phyloP scores from a whole-genome alignment of 2,329 filamentous ascomycete genomes.

The Cladophialophora exuberans region DNA sequence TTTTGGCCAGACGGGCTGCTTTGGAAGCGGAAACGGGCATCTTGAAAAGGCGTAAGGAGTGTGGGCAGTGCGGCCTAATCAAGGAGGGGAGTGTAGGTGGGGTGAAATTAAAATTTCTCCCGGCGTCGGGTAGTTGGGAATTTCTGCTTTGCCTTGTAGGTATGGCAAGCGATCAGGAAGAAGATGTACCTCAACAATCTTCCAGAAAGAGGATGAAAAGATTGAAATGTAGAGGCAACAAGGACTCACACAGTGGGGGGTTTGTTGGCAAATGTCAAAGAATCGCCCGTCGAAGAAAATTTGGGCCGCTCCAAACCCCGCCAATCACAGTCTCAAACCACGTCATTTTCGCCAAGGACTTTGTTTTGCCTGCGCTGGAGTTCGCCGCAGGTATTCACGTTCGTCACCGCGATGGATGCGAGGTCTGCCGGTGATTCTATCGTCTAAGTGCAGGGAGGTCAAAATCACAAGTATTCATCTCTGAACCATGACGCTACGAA shows the following conservation, averaged over 20 bases:
- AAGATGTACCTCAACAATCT: not conserved
- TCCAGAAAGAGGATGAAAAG: not conserved
- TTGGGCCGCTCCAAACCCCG: conserved; percentile 6
- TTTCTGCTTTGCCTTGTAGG: not conserved
- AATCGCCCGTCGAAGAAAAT: not conserved
- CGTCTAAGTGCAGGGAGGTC: too few species aligned
- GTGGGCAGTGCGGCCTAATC: not conserved
- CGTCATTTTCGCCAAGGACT: conserved; percentile 2
- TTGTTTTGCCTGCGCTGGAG: not conserved
- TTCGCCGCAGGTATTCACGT: not conserved
- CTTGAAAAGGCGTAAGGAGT: conserved; percentile 30
- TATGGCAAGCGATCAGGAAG: not conserved
- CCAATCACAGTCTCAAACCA: conserved; percentile 3
- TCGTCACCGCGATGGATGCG: not conserved
- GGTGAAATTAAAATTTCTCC: not conserved
- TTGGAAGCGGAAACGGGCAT: conserved; percentile 70
- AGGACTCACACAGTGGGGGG: not conserved
- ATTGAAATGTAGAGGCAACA: not conserved
- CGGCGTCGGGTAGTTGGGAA: not conserved
- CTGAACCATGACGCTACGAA: too few species aligned
- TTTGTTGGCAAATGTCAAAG: conserved; percentile 8
- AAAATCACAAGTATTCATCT: too few species aligned
- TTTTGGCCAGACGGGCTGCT: conserved; percentile 70
- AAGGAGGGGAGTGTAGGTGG: not conserved
- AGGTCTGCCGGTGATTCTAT: too few species aligned